phyloP scores from a whole-genome alignment of 139 green algal species.

The Nannochloris sp. region DNA sequence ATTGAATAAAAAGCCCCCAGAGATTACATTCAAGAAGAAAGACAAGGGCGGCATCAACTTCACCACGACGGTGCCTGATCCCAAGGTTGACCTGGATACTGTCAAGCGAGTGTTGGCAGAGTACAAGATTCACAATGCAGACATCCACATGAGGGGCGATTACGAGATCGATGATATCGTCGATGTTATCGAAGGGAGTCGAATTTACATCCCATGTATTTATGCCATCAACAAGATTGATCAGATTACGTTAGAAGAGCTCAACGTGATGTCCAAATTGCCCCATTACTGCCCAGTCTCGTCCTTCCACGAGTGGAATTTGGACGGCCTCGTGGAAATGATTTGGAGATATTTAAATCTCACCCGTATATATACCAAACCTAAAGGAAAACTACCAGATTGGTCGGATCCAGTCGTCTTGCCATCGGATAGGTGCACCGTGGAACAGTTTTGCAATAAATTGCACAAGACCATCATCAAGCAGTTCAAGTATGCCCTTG shows the following conservation, averaged over 20 bases:
- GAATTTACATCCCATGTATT: slow-evolving; percentile 91
- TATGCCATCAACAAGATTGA: slow-evolving; percentile 98
- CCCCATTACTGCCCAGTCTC: slow-evolving; percentile 95
- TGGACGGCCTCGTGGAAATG: slow-evolving; percentile 92
- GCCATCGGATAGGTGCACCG: slow-evolving; percentile 40
- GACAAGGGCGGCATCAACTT: slow-evolving; percentile 88
- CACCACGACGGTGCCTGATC: slow-evolving; percentile 38
- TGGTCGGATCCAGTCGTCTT: slow-evolving; percentile 95
- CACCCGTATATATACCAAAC: slow-evolving; percentile 85
- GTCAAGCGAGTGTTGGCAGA: slow-evolving; percentile 78
- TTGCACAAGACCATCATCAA: slow-evolving; percentile 74
- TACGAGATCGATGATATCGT: slow-evolving; percentile 90
- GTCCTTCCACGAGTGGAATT: slow-evolving; percentile 83
- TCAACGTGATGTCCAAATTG: slow-evolving; percentile 79
- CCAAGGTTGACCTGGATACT: slow-evolving; percentile 79
- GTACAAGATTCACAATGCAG: slow-evolving; percentile 91
- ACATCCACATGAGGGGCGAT: slow-evolving; percentile 78
- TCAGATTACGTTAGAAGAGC: slow-evolving; percentile 88
- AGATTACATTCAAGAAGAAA: slow-evolving; percentile 88
- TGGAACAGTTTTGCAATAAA: slow-evolving; percentile 83
- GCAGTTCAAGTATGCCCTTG: slow-evolving; percentile 90
- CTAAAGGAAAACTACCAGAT: slow-evolving; percentile 90
- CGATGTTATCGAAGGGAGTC: slow-evolving; percentile 92
- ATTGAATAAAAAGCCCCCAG: slow-evolving; percentile 92
- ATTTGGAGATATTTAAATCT: slow-evolving; percentile 95